Conservation (phyloP, 2,329 filamentous ascomycete species). For the Fusarium citri region DNA sequence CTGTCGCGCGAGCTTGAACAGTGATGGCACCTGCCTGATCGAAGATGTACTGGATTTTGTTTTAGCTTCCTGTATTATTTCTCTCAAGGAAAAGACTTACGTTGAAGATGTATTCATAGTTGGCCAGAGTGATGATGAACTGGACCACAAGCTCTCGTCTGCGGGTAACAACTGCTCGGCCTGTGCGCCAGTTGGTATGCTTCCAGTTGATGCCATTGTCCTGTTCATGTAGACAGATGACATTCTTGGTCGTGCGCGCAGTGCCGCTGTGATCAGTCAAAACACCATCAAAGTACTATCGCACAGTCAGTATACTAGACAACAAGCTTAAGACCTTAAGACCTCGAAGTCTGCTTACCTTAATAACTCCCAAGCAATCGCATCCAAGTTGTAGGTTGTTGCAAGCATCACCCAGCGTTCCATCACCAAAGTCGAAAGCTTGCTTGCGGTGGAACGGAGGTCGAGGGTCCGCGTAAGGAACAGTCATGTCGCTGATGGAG, state of each 20-base stretch:
- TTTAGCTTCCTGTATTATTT: background rate
- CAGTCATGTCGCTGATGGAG: slow-evolving; percentile 75
- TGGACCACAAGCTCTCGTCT: slow-evolving; percentile 73
- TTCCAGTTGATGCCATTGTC: slow-evolving; percentile 79
- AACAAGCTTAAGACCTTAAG: rapidly evolving
- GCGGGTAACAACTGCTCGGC: slow-evolving; percentile 69
- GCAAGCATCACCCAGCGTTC: slow-evolving; percentile 71
- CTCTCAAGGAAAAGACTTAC: background rate
- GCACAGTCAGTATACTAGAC: background rate
- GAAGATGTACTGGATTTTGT: slow-evolving; percentile 58
- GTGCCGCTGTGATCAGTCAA: slow-evolving; percentile 47
- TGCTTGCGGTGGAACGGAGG: slow-evolving; percentile 72
- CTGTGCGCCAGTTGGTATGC: slow-evolving; percentile 75
- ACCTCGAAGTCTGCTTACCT: slow-evolving; percentile 21
- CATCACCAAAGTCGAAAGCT: slow-evolving; percentile 78
- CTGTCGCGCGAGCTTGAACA: slow-evolving; percentile 73
- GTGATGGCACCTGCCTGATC: slow-evolving; percentile 71
- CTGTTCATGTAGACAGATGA: slow-evolving; percentile 76
- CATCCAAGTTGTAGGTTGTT: slow-evolving; percentile 76
- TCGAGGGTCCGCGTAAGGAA: slow-evolving; percentile 74
- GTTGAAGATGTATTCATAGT: slow-evolving; percentile 73
- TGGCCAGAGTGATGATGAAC: slow-evolving; percentile 75
- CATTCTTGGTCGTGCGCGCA: slow-evolving; percentile 60
- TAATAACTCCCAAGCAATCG: slow-evolving; percentile 74
- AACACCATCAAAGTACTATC: slow-evolving; percentile 53